These are phyloP conservation scores for Inga laurina DNA, from an alignment of 306 rosid species.

Conservation along the genomic window DNA sequence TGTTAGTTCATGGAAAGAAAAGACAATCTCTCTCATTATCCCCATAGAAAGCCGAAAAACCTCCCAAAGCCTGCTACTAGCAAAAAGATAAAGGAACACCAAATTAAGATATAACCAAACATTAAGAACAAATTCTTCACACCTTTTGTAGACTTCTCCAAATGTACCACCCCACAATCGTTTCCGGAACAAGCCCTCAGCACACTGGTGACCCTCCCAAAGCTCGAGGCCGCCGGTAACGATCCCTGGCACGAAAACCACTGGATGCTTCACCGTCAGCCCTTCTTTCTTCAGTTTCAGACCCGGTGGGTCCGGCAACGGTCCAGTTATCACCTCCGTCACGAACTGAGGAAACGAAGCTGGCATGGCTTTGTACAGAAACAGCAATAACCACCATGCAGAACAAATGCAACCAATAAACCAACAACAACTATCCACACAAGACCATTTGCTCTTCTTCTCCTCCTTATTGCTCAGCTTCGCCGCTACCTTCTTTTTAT, in stretches of 20 bases:
- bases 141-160: constrained; percentile 85
- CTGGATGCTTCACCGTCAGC: constrained; percentile 68
- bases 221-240: constrained; percentile 84
- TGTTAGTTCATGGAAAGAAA: neutral
- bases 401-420: constrained; percentile 66
- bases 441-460: constrained; percentile 59
- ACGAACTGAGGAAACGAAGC: constrained; percentile 77
- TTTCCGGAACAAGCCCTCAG: constrained; percentile 76
- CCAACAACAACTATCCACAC: constrained; percentile 81
- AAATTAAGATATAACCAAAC: neutral
- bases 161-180: constrained; percentile 87
- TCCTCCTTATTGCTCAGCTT: constrained; percentile 27
- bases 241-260: constrained; percentile 82
- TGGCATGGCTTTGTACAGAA: constrained; percentile 70
- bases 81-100: neutral
- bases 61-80: neutral
- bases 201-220: constrained; percentile 84
- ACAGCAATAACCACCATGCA: constrained; percentile 74
- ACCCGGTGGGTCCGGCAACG: constrained; percentile 81
- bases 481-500: neutral
- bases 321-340: constrained; percentile 73
- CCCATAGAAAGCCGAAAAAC: neutral
- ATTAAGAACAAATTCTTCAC: constrained; percentile 5
- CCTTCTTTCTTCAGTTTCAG: constrained; percentile 72
- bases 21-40: neutral